Evolutionary conservation across 2,329 filamentous ascomycete genomes (phyloP), one percentile per base, ranked within the genome.

Genomic region (Diaporthe ampelina): DNA sequence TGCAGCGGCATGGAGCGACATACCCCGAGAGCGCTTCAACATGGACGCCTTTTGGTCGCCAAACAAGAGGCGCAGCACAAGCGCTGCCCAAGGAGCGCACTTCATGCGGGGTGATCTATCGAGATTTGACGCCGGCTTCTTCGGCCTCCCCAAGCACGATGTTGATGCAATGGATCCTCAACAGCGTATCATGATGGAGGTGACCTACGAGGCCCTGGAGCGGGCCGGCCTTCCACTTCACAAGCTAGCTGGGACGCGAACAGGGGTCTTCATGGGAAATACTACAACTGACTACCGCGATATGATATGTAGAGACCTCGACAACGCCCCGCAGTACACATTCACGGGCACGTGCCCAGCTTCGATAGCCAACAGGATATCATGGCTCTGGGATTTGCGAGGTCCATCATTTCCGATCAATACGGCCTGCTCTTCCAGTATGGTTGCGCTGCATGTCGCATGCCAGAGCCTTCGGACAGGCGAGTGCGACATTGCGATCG

Each of bases 361-460:
- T 9, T 83, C 81, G 63, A 73, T 79, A 19, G 74, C 76, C 21
- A 81, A 80, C 10, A 70, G 80, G 0, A 74, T 85, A 0, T 79
- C 78, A 9, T 79, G 84, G 56, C 77, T 81, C 15, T 85, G 82
- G 21, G 79, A 83, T 7, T 79, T 81, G 68, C 78, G 80, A 0
- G 83, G 84, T 0, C 82, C 83, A 3, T 73, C 76, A 0, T 48
- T 81, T 21, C 78, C 76, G 0, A 76, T 82, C 8, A 80, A 85
- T 65, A 83, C 82, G 0, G 83, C 81, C 0, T 85, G 84, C 73
- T 84, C 84, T 0, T 82, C 83, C 0, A 82, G 82, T 0, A 45
- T 81, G 0, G 82, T 83, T 1, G 81, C 83, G 1, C 77, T 87
- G 0, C 81, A 87, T 61, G 76, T 77, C 8, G 85, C 85, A 0